Conservation (phyloP, 257 asterid genomes). For the Fraxinus anomala region DNA sequence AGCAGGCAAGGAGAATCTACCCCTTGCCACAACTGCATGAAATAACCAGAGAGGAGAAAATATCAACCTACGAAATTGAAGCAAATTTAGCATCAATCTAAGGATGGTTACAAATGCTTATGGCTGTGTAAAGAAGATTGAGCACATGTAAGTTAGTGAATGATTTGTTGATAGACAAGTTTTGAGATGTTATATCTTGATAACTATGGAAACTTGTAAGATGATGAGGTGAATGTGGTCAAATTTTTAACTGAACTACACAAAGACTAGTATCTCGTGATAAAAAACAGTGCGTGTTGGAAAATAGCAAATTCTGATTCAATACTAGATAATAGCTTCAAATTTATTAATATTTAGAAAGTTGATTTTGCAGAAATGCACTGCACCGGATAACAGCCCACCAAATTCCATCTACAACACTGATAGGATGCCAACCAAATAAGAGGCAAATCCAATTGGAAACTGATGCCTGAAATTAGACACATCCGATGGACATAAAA, state of each 20-base stretch:
- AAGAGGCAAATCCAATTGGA: not conserved
- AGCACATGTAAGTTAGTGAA: not conserved
- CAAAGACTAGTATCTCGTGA: not conserved
- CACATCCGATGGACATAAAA: not conserved
- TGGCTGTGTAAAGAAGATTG: not conserved
- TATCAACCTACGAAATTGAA: slow-evolving; percentile 59
- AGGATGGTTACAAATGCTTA: not conserved
- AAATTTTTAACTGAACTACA: not conserved
- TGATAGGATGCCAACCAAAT: not conserved
- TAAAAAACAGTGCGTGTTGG: not conserved
- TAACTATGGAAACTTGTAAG: not conserved
- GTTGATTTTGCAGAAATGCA: not conserved
- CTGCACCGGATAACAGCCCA: not conserved
- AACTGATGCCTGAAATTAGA: not conserved
- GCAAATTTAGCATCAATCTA: slow-evolving; percentile 12
- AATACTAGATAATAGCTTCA: not conserved
- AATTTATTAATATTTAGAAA: not conserved
- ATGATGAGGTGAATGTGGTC: not conserved
- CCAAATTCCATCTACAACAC: not conserved
- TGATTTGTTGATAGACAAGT: not conserved
- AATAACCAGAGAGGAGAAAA: slow-evolving; percentile 90
- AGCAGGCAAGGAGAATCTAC: slow-evolving; percentile 97
- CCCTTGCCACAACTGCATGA: slow-evolving; percentile 92
- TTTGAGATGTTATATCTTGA: not conserved
- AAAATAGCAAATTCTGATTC: not conserved